phyloP scores from a whole-genome alignment of 1,284 basidiomycete species.

The Ganoderma resinaceum region DNA sequence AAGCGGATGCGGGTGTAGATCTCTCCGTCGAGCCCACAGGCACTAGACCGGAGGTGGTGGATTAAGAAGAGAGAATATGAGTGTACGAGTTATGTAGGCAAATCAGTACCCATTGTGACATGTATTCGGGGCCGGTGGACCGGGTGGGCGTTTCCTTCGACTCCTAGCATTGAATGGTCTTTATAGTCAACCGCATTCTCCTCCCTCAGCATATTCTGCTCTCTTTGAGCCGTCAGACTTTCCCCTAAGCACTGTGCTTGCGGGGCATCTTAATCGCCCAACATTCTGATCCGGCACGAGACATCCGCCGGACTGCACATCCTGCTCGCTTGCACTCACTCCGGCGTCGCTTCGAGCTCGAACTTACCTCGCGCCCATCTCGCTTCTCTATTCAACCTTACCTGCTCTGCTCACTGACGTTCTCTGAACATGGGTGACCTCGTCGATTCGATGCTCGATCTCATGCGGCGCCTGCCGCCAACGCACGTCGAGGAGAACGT shows the following conservation, averaged over 20 bases:
- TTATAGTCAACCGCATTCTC: neutral
- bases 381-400: neutral
- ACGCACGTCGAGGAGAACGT: constrained; percentile 92
- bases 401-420: neutral
- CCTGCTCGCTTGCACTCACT: neutral
- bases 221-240: neutral
- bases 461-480: constrained; percentile 95
- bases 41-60: neutral
- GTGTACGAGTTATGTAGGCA: neutral
- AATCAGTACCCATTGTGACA: neutral
- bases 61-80: neutral
- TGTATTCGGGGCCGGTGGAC: neutral
- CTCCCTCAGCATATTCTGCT: neutral
- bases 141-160: neutral
- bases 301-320: neutral
- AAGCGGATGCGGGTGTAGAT: neutral
- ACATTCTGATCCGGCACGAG: constrained; percentile 7
- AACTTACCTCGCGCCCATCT: neutral
- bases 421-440: constrained; percentile 67
- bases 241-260: neutral
- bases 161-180: neutral
- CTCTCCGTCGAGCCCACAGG: neutral
- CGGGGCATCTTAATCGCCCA: neutral
- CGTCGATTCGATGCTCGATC: constrained; percentile 92
- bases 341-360: neutral